A percentile compares a stretch with the other conserved stretches of the same genome.
Conservation (phyloP, 257 asterid species). For the Plantago ovata region DNA sequence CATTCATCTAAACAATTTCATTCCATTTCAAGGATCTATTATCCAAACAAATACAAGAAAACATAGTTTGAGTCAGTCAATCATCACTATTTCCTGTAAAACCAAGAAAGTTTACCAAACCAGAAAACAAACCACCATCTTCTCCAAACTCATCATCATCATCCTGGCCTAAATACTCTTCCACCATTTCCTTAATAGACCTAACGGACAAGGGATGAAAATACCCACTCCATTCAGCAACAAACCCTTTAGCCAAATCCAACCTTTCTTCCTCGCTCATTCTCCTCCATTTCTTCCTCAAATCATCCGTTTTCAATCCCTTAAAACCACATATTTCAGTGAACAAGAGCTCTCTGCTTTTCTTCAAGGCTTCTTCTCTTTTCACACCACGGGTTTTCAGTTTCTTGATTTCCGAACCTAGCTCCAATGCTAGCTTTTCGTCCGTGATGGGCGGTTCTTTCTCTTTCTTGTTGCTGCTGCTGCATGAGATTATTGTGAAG, state of each 20-base stretch:
- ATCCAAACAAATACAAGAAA: background rate
- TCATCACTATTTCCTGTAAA: slow-evolving; percentile 27
- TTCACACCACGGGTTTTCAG: slow-evolving; percentile 30
- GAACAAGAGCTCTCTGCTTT: slow-evolving; percentile 66
- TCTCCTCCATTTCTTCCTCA: slow-evolving; percentile 52
- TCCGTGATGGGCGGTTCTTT: slow-evolving; percentile 31
- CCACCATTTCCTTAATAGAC: slow-evolving; percentile 64
- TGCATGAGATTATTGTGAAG: slow-evolving; percentile 42
- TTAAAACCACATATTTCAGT: slow-evolving; percentile 44
- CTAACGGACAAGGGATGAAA: slow-evolving; percentile 73
- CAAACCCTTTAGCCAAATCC: slow-evolving; percentile 51
- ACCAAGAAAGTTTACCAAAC: slow-evolving; percentile 44
- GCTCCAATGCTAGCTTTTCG: slow-evolving; percentile 43
- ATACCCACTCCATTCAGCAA: slow-evolving; percentile 59
- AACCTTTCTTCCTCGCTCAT: slow-evolving; percentile 53
- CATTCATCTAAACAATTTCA: background rate
- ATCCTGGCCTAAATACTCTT: slow-evolving; percentile 39
- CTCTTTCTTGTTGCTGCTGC: slow-evolving; percentile 19
- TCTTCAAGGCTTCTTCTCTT: slow-evolving; percentile 56
- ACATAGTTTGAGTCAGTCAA: background rate
- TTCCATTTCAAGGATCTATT: background rate
- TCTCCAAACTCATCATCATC: slow-evolving; percentile 6
- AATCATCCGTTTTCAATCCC: slow-evolving; percentile 52
- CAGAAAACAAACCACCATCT: slow-evolving; percentile 33
- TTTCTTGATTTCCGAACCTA: slow-evolving; percentile 39